These are phyloP conservation scores for Lachancea lanzarotensis DNA, from an alignment of 805 yeast species.

Conservation along the genomic window DNA sequence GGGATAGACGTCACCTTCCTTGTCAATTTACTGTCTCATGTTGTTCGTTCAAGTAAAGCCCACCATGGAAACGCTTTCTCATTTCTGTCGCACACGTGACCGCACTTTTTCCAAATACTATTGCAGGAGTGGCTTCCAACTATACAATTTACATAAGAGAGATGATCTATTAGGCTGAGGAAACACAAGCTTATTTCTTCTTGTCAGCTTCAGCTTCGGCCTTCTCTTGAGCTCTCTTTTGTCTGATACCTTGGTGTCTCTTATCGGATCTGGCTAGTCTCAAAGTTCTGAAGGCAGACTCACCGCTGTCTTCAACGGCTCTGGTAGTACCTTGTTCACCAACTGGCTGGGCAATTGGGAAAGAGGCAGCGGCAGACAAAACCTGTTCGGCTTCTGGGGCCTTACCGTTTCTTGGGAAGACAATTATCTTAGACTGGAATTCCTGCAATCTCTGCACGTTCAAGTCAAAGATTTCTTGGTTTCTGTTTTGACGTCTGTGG, in stretches of 20 bases:
- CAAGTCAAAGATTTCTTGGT: slow-evolving; percentile 87
- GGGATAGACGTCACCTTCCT: no score
- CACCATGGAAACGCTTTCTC: no score
- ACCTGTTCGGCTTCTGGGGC: slow-evolving; percentile 77
- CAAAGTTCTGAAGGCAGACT: slow-evolving; percentile 88
- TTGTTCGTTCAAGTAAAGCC: no score
- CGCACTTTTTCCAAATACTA: neutral
- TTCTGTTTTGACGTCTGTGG: slow-evolving; percentile 99
- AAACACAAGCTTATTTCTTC: slow-evolving; percentile 69
- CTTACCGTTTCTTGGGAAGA: slow-evolving; percentile 89
- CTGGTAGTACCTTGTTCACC: slow-evolving; percentile 78
- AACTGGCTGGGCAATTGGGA: slow-evolving; percentile 86
- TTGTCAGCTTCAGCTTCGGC: slow-evolving; percentile 99
- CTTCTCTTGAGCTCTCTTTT: slow-evolving; percentile 92
- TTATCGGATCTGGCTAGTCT: slow-evolving; percentile 93
- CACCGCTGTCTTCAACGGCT: slow-evolving; percentile 73
- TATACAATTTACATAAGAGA: slow-evolving; percentile 30
- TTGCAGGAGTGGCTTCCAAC: slow-evolving; percentile 27
- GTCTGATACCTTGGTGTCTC: slow-evolving; percentile 93
- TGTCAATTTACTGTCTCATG: no score
- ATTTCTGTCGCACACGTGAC: neutral
- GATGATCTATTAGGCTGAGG: slow-evolving; percentile 7
- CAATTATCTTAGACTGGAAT: slow-evolving; percentile 91
- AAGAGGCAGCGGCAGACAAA: slow-evolving; percentile 62
- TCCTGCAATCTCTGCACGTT: slow-evolving; percentile 96